Evolutionary conservation across 768 basidiomycete genomes (phyloP), one percentile per base, ranked within the genome.

Genomic region (Boletus coccyginus): DNA sequence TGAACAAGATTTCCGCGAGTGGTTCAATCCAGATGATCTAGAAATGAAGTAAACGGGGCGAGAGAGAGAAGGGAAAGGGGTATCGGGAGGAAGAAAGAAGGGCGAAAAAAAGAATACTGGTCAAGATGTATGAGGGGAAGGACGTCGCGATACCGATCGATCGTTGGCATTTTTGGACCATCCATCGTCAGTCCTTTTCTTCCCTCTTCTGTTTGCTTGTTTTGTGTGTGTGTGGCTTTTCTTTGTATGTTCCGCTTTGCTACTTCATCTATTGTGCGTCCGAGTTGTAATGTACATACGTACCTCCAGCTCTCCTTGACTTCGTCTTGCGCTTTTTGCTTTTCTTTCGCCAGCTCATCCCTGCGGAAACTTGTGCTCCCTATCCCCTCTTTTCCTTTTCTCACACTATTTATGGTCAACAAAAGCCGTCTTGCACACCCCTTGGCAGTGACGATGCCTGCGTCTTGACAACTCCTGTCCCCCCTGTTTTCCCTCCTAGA

Each of bases 1-100:
- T 60, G 87, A 87, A 69, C 75, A 85, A 64, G 87, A 88, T 63
- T 89, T 89, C 70, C 83, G 85, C 53, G 84, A 87, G 63, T 89
- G 87, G 87, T 88, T 90, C 62, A 85, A 84, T 65, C 80, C 78
- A 7, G 81, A 85, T 31, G 70, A 72, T 59, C 43, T 72, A 55
- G 70, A 70, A 2, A 61, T 71, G 52, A 71, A 70, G 60, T 67
- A 43, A 59, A 33, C 7, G 16, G 29, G 27, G 31, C 1, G 35
- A 3, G 17, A 19, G 51, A 11, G 38, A 14, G 19, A 32, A 32
- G 49, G 21, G 16, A 35, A 42, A 39, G 38, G 41, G 40, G 56
- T 49, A 36, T 48, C 21, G 48, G 56, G 50, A 39, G 46, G 39
- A 39, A 44, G 58, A 48, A 52, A 40, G 32, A 32, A 40, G 54